Conservation (phyloP, 139 green algal genomes). For the Chlorella sp. region DNA sequence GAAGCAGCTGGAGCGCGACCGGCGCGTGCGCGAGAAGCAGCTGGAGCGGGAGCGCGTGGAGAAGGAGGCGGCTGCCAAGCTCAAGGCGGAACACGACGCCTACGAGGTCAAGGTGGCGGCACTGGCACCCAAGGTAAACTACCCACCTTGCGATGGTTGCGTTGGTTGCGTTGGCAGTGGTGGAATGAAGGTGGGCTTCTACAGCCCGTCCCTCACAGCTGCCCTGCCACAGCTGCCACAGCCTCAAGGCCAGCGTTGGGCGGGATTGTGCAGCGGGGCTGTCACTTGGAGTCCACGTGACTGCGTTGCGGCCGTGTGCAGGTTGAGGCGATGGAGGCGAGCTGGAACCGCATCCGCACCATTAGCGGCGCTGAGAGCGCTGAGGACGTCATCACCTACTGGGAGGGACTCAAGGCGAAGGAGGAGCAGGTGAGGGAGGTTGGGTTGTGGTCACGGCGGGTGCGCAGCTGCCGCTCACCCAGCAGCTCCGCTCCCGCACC, state of each 20-base stretch:
- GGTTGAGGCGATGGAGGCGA: slow-evolving; percentile 74
- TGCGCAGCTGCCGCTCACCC: too few species aligned
- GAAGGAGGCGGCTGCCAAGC: slow-evolving; percentile 44
- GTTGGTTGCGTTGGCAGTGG: too few species aligned
- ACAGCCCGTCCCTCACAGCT: too few species aligned
- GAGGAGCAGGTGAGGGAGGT: slow-evolving; percentile 45
- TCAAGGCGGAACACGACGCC: slow-evolving; percentile 56
- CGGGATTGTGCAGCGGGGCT: too few species aligned
- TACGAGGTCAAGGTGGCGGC: slow-evolving; percentile 58
- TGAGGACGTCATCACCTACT: slow-evolving; percentile 74
- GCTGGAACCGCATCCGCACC: slow-evolving; percentile 70
- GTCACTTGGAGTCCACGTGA: too few species aligned
- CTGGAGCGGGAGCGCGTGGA: slow-evolving; percentile 46
- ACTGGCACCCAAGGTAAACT: slow-evolving; percentile 65
- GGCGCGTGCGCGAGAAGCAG: slow-evolving; percentile 47
- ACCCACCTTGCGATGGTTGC: too few species aligned
- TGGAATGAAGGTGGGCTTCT: too few species aligned
- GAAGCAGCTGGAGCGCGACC: slow-evolving; percentile 57
- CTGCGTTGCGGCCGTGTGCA: too few species aligned
- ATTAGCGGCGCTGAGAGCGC: slow-evolving; percentile 58
- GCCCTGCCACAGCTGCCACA: too few species aligned
- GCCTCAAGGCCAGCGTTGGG: too few species aligned
- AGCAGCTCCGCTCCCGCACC: too few species aligned
- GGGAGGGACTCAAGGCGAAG: slow-evolving; percentile 68
- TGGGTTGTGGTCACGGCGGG: too few species aligned